A percentile compares a stretch with the other conserved stretches of the same genome.
phyloP scores from a whole-genome alignment of 2,329 filamentous ascomycete species.

The Claviceps fusiformis region DNA sequence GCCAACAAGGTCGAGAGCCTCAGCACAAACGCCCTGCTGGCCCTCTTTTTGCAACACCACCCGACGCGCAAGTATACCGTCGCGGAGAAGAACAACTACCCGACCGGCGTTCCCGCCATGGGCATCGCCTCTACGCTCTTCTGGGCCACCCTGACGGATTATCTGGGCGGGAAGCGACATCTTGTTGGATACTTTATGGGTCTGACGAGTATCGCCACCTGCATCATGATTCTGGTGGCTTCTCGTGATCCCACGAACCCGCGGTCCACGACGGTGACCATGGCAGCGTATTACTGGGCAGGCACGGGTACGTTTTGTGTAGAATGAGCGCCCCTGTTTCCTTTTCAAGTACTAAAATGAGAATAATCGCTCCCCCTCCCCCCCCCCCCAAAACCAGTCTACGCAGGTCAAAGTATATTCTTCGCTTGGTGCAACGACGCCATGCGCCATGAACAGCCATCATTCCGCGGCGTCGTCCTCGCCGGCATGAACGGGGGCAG shows the following conservation, averaged over 20 bases:
- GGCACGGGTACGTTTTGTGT: constrained; percentile 25
- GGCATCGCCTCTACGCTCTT: constrained; percentile 50
- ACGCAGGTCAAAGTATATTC: constrained; percentile 61
- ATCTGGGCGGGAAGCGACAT: constrained; percentile 47
- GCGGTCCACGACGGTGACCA: constrained; percentile 36
- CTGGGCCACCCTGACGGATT: constrained; percentile 57
- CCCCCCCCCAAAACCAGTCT: too few relatives aligned
- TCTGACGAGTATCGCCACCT: constrained; percentile 48
- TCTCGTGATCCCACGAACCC: constrained; percentile 25
- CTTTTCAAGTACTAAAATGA: too few relatives aligned
- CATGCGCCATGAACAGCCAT: constrained; percentile 48
- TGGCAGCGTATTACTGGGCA: constrained; percentile 57
- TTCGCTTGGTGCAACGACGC: constrained; percentile 67
- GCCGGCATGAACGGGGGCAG: constrained; percentile 59
- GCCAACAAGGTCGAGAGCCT: constrained; percentile 61
- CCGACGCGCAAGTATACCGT: constrained; percentile 30
- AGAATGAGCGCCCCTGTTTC: too few relatives aligned
- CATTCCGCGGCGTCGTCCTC: constrained; percentile 52
- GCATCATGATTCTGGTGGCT: constrained; percentile 46
- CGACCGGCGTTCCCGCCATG: constrained; percentile 40
- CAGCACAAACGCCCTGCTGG: constrained; percentile 45
- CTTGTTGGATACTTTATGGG: constrained; percentile 55
- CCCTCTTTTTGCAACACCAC: constrained; percentile 35
- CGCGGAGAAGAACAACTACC: constrained; percentile 41
- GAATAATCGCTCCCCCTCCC: too few relatives aligned